phyloP scores from a whole-genome alignment of 164 flowering plant species.

The Magnolia changhungtana region DNA sequence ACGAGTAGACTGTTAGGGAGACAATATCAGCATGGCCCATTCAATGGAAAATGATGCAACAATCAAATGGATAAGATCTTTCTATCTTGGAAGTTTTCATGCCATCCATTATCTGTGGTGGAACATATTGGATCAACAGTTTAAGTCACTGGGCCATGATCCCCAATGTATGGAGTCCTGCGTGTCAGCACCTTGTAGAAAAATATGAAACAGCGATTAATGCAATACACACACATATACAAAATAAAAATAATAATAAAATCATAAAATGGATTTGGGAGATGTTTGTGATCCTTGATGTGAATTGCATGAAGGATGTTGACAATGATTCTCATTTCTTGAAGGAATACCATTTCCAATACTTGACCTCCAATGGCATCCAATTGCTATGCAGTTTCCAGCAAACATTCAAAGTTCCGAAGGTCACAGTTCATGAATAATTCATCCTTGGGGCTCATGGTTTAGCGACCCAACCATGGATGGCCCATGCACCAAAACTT shows the following conservation, averaged over 20 bases:
- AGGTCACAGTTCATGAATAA: neutral
- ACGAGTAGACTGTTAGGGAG: no score
- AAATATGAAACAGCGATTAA: no score
- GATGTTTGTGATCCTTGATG: neutral
- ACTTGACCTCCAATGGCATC: neutral
- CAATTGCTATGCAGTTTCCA: neutral
- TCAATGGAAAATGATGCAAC: no score
- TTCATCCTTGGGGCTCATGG: no score
- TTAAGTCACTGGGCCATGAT: neutral
- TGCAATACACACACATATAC: no score
- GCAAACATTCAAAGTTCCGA: neutral
- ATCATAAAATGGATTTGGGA: neutral
- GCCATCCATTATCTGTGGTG: no score
- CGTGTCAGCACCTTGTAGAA: neutral
- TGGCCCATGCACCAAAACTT: no score
- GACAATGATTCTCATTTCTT: slow-evolving; percentile 1
- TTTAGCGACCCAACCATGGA: no score
- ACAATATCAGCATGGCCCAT: no score
- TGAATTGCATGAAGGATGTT: neutral
- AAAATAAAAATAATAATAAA: no score
- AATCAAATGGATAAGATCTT: no score
- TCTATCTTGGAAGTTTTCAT: neutral
- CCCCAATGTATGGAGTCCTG: neutral
- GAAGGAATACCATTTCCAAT: neutral
- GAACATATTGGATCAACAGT: neutral